phyloP scores from a whole-genome alignment of 2,329 filamentous ascomycete species.

The Nemania sp. region DNA sequence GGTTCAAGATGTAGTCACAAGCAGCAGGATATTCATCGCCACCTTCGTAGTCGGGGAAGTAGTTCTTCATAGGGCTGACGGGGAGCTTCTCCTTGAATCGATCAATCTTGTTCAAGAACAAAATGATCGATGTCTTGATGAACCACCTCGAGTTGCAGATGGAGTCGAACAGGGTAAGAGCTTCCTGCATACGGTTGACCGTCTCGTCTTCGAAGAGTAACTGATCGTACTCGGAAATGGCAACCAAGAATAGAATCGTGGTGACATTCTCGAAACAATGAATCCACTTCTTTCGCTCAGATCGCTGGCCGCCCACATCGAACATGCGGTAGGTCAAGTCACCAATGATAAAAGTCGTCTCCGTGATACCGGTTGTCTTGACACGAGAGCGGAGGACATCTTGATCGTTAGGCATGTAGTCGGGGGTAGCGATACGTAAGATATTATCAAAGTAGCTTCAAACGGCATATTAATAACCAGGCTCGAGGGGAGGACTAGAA shows the following conservation, averaged over 20 bases:
- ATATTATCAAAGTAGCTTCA: slow-evolving; percentile 90
- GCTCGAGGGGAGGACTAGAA: slow-evolving; percentile 32
- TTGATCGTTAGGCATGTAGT: slow-evolving; percentile 94
- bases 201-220: slow-evolving; percentile 95
- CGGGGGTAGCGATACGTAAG: slow-evolving; percentile 83
- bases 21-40: slow-evolving; percentile 94
- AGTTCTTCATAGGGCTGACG: slow-evolving; percentile 82
- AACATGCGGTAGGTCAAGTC: slow-evolving; percentile 97
- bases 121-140: slow-evolving; percentile 85
- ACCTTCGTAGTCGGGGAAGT: slow-evolving; percentile 91
- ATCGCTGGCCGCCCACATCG: slow-evolving; percentile 93
- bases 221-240: slow-evolving; percentile 97
- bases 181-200: slow-evolving; percentile 92
- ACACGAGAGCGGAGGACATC: slow-evolving; percentile 95
- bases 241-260: slow-evolving; percentile 93
- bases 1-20: slow-evolving; percentile 98
- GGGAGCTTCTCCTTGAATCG: slow-evolving; percentile 85
- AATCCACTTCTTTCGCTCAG: slow-evolving; percentile 99
- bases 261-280: slow-evolving; percentile 99
- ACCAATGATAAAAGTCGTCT: slow-evolving; percentile 94
- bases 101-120: slow-evolving; percentile 89
- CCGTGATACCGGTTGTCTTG: slow-evolving; percentile 96
- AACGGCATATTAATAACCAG: slow-evolving; percentile 40
- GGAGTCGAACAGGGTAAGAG: slow-evolving; percentile 82
- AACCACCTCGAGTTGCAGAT: slow-evolving; percentile 91